Conservation (phyloP, 2,329 filamentous ascomycete species). For the Nectriaceae sp. region DNA sequence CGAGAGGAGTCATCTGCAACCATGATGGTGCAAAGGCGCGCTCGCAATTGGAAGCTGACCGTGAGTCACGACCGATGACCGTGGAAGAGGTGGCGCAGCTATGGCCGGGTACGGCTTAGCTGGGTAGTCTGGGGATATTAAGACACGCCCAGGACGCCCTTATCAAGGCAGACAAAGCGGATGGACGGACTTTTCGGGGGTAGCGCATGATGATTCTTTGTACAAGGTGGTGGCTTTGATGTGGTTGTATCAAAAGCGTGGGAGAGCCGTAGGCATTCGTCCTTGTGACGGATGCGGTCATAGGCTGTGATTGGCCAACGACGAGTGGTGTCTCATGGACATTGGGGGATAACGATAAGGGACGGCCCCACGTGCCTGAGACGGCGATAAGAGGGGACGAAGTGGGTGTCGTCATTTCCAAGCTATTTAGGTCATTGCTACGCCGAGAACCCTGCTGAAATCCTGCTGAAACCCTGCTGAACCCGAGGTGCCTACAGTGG, state of each 20-base stretch:
- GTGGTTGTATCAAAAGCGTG: neutral
- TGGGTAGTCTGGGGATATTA: neutral
- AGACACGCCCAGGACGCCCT: neutral
- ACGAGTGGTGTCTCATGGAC: too few species aligned
- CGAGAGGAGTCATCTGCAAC: constrained; percentile 27
- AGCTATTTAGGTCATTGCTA: neutral
- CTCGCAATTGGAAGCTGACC: constrained; percentile 4
- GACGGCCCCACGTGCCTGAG: neutral
- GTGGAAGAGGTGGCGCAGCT: neutral
- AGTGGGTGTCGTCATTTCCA: neutral
- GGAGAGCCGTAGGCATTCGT: neutral
- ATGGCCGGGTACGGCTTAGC: neutral
- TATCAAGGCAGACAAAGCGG: neutral
- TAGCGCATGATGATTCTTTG: neutral
- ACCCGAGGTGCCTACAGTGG: neutral
- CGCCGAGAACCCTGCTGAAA: neutral
- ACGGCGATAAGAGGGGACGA: neutral
- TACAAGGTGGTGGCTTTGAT: neutral
- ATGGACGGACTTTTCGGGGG: too few species aligned
- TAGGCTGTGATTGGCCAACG: neutral
- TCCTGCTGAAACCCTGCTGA: too few species aligned
- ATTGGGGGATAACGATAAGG: too few species aligned
- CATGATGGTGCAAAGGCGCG: constrained; percentile 15
- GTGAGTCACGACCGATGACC: neutral
- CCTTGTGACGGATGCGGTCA: neutral